Evolutionary conservation across 306 rosid genomes (phyloP), one percentile per base, ranked within the genome.

Genomic region (Cicer judaicum): DNA sequence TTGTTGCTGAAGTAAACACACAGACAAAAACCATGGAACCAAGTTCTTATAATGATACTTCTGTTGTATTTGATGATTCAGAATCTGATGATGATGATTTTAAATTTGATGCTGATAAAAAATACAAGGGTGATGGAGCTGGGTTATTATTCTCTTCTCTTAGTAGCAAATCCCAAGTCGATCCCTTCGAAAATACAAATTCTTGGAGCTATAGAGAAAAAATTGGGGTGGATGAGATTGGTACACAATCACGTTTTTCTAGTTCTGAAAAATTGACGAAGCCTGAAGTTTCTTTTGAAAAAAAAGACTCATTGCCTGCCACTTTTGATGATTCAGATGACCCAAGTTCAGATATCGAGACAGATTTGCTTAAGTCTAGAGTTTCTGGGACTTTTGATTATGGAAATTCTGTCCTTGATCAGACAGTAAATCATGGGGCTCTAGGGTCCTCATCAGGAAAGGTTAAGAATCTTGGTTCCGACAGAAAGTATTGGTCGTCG

Each of bases 281-380:
- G 67, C 78, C 92, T 70, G 39, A 77, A 41, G 84, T 72, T 74
- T 76, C 87, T 84, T 69, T 84, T 64, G 87, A 82, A 50, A 84
- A 82, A 68, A 80, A 86, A 79, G 89, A 83, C 53, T n/a, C 65
- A 13, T 63, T 70, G 41, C 89, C 87, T 55, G 89, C 78, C 54
- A 61, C 95, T 75, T 94, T 78, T 85, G 97, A 92, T 83, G 92
- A 88, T 81, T 94, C 96, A 67, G 89, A 93, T 78, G 89, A 89
- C 76, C 67, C 86, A 43, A 79, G 85, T 76, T 90, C 98, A 14
- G 94, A 88, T 64, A 74, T 83, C 50, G 97, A 88, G 72, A 85
- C 80, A 61, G 83, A 90, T 75, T 11, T 75, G 39, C 64, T 15
- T 47, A 80, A 69, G 67, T 87, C 91, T 48, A 79, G 76, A 72